Conservation (phyloP, 306 rosid genomes). For the Gastrolobium bilobum region DNA sequence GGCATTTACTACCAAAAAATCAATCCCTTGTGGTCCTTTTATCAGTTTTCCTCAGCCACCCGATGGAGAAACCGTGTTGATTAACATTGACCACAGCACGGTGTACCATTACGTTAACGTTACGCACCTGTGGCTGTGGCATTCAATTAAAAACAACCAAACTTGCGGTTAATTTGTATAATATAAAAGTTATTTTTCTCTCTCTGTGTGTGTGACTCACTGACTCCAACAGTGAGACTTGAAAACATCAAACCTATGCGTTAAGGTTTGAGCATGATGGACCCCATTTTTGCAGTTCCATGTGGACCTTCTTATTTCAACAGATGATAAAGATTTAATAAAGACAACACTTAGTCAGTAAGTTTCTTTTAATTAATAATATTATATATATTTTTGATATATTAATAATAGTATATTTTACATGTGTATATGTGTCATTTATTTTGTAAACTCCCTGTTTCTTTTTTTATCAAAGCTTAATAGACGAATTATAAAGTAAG, state of each 20-base stretch:
- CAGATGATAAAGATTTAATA: too few relatives aligned
- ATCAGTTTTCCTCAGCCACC: background rate
- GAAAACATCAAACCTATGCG: background rate
- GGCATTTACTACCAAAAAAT: constrained; percentile 1
- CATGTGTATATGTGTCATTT: too few relatives aligned
- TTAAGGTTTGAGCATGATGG: too few relatives aligned
- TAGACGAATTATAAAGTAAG: too few relatives aligned
- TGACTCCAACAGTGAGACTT: background rate
- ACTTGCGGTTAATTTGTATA: background rate
- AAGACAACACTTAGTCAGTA: too few relatives aligned
- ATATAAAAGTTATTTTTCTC: background rate
- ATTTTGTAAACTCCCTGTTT: too few relatives aligned
- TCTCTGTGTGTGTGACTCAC: background rate
- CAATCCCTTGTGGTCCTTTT: background rate
- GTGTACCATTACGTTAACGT: background rate
- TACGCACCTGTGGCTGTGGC: background rate
- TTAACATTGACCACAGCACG: background rate
- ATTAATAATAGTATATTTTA: too few relatives aligned
- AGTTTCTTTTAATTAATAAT: too few relatives aligned
- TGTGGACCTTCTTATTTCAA: too few relatives aligned
- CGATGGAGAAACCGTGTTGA: background rate
- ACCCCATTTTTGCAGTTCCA: too few relatives aligned
- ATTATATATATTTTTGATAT: too few relatives aligned
- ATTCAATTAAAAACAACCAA: background rate
- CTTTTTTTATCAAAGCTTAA: too few relatives aligned